Evolutionary conservation across 495 filamentous ascomycete genomes (phyloP).

Genomic region (Penicillium daleae): DNA sequence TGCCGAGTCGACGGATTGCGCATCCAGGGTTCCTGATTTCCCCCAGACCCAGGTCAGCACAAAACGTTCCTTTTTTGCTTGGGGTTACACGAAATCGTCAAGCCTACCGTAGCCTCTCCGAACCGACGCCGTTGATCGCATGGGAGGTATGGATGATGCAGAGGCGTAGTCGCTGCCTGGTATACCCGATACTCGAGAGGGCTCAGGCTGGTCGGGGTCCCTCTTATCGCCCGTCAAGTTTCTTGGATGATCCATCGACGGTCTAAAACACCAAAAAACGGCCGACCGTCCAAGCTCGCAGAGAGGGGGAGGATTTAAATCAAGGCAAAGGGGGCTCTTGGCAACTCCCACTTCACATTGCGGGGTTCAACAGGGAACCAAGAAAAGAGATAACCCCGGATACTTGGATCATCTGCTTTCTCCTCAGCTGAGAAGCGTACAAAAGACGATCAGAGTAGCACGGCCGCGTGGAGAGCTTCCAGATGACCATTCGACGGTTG

Average conservation of each 20-base stretch:
- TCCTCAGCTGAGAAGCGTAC: slow-evolving; percentile 23
- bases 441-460: slow-evolving; percentile 13
- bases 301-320: background rate
- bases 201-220: slow-evolving; percentile 18
- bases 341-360: slow-evolving; percentile 10
- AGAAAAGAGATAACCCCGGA: background rate
- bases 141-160: slow-evolving; percentile 15
- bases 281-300: slow-evolving; percentile 2
- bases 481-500: slow-evolving; percentile 19
- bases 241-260: slow-evolving; percentile 7
- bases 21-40: slow-evolving; percentile 44
- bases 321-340: background rate
- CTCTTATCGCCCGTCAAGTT: slow-evolving; percentile 29
- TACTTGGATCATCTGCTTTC: slow-evolving; percentile 10
- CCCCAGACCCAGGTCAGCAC: slow-evolving; percentile 14
- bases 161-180: slow-evolving; percentile 17
- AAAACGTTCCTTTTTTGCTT: slow-evolving; percentile 11
- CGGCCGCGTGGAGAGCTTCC: slow-evolving; percentile 25
- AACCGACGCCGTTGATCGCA: slow-evolving; percentile 26
- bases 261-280: background rate
- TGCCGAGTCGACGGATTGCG: slow-evolving; percentile 27
- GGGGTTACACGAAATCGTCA: slow-evolving; percentile 22
- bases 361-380: slow-evolving; percentile 1
- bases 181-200: slow-evolving; percentile 18
- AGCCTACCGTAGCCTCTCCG: slow-evolving; percentile 45